These are phyloP conservation scores for Solanum chacoense DNA, from an alignment of 305 asterid genomes.

Conservation along the genomic window DNA sequence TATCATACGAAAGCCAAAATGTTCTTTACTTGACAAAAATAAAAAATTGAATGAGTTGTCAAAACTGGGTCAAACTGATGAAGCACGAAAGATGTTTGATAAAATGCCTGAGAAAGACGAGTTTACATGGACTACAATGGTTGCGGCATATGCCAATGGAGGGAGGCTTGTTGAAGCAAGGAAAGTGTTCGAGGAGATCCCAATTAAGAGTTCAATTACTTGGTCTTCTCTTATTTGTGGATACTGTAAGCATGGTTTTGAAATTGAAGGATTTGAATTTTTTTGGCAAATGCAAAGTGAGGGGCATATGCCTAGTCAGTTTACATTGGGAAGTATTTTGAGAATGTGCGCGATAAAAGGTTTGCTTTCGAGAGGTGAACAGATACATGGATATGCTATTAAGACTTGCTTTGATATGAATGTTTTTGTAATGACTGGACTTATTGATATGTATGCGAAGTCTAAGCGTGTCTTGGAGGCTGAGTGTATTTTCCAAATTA, in stretches of 20 bases:
- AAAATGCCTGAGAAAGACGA: slow-evolving; percentile 59
- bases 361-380: slow-evolving; percentile 45
- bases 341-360: slow-evolving; percentile 65
- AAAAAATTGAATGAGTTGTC: slow-evolving; percentile 17
- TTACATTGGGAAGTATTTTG: slow-evolving; percentile 58
- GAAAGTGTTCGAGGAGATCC: slow-evolving; percentile 34
- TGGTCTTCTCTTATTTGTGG: slow-evolving; percentile 88
- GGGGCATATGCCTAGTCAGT: slow-evolving; percentile 49
- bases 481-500: slow-evolving; percentile 40
- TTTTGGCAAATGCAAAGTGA: slow-evolving; percentile 51
- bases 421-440: slow-evolving; percentile 56
- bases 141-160: slow-evolving; percentile 52
- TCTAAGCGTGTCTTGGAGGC: slow-evolving; percentile 45
- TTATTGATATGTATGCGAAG: slow-evolving; percentile 71
- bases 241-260: slow-evolving; percentile 55
- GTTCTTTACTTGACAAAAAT: slow-evolving; percentile 26
- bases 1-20: background rate
- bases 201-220: slow-evolving; percentile 38
- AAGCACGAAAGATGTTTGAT: slow-evolving; percentile 56
- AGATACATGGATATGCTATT: slow-evolving; percentile 52
- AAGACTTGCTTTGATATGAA: slow-evolving; percentile 45
- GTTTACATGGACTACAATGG: slow-evolving; percentile 61
- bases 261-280: slow-evolving; percentile 40
- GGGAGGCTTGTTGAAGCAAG: slow-evolving; percentile 55
- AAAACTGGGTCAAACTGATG: slow-evolving; percentile 31